These are phyloP conservation scores for Saccharomyces jurei DNA, from an alignment of 805 yeast species.

Conservation along the genomic window DNA sequence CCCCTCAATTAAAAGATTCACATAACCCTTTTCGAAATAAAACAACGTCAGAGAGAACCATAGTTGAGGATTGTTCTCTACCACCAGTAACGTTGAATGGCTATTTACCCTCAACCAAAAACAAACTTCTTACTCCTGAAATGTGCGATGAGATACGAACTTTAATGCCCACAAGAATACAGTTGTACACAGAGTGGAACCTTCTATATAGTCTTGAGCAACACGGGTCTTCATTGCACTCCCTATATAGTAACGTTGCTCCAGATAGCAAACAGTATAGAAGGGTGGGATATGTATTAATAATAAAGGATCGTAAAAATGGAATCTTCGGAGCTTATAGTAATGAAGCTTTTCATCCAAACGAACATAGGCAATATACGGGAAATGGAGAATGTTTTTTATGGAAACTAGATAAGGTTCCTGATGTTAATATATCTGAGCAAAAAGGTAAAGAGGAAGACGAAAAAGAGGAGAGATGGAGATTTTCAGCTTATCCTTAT, in stretches of 20 bases:
- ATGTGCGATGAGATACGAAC: slow-evolving; percentile 69
- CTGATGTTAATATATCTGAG: slow-evolving; percentile 14
- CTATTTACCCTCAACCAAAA: slow-evolving; percentile 49
- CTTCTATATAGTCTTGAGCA: slow-evolving; percentile 80
- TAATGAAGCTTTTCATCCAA: slow-evolving; percentile 64
- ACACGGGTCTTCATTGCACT: slow-evolving; percentile 79
- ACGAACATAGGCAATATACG: slow-evolving; percentile 65
- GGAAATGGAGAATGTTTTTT: slow-evolving; percentile 95
- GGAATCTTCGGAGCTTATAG: slow-evolving; percentile 70
- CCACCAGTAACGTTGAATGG: slow-evolving; percentile 54
- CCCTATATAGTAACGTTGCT: slow-evolving; percentile 54
- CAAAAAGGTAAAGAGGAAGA: slow-evolving; percentile 3
- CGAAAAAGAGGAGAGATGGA: slow-evolving; percentile 24
- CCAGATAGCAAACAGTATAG: slow-evolving; percentile 38
- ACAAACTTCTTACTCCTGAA: slow-evolving; percentile 47
- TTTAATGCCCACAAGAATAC: slow-evolving; percentile 71
- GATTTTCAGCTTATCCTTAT: slow-evolving; percentile 75
- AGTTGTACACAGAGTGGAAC: slow-evolving; percentile 69
- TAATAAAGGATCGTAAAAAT: slow-evolving; percentile 56
- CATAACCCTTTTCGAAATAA: neutral
- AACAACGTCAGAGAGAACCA: neutral
- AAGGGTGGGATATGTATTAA: slow-evolving; percentile 64
- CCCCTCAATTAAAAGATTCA: neutral
- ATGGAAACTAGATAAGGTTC: slow-evolving; percentile 61
- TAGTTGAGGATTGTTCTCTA: slow-evolving; percentile 34